phyloP scores from a whole-genome alignment of 179 eudicot genomes.

The Silene coronaria region DNA sequence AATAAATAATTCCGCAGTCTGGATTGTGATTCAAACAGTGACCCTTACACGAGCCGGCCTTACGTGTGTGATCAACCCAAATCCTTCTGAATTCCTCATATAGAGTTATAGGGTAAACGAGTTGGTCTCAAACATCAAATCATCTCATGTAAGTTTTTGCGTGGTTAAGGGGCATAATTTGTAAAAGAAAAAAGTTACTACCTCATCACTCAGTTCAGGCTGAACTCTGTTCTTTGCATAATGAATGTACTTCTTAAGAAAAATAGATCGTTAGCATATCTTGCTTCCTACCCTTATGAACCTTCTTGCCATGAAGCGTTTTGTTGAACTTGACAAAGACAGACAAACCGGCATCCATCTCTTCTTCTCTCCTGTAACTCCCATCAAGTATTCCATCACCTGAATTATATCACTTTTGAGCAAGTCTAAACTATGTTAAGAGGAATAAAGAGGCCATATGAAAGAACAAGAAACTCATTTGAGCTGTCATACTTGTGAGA shows the following conservation, averaged over 20 bases:
- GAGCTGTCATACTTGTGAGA: too few relatives aligned
- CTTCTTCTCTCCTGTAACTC: slow-evolving; percentile 67
- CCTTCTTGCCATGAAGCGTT: slow-evolving; percentile 81
- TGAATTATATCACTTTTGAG: slow-evolving; percentile 26
- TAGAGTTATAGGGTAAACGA: neutral
- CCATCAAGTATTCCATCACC: slow-evolving; percentile 62
- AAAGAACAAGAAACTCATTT: neutral
- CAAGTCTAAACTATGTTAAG: slow-evolving; percentile 2
- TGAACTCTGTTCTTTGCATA: slow-evolving; percentile 91
- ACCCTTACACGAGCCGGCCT: too few relatives aligned
- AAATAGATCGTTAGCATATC: slow-evolving; percentile 82
- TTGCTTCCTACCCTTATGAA: slow-evolving; percentile 51
- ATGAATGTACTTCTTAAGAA: slow-evolving; percentile 92
- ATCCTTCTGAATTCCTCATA: neutral
- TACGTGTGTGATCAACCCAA: neutral
- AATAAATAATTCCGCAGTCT: neutral
- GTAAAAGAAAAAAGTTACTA: slow-evolving; percentile 21
- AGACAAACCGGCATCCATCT: slow-evolving; percentile 55
- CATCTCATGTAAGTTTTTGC: neutral
- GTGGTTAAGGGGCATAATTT: neutral
- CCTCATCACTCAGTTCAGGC: slow-evolving; percentile 98
- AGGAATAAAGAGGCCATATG: neutral
- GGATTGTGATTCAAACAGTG: neutral
- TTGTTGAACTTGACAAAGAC: slow-evolving; percentile 80
- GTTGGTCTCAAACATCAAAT: neutral